Evolutionary conservation across 768 basidiomycete genomes (phyloP).

Genomic region (Mycena epipterygia): DNA sequence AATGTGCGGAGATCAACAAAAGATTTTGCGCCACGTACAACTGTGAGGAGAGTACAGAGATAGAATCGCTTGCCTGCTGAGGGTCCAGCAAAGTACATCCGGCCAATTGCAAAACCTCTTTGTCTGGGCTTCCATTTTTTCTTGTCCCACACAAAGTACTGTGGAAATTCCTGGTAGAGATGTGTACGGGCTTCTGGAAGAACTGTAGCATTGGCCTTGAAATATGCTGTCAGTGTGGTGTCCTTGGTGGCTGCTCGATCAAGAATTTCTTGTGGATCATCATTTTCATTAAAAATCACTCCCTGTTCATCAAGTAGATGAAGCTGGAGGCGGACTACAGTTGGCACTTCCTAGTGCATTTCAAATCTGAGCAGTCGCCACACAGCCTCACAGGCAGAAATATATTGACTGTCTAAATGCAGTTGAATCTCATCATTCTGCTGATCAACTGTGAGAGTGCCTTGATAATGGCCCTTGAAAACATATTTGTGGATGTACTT

Average conservation of each 20-base stretch:
- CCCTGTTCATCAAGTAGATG: slow-evolving; percentile 4
- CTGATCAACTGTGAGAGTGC: slow-evolving; percentile 46
- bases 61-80: slow-evolving; percentile 53
- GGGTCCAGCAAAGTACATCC: slow-evolving; percentile 48
- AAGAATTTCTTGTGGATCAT: not conserved
- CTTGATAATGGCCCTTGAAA: no score
- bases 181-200: not conserved
- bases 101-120: slow-evolving; percentile 43
- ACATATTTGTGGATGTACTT: no score
- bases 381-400: not conserved
- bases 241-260: not conserved
- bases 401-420: not conserved
- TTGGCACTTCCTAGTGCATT: slow-evolving; percentile 48
- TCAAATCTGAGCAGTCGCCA: slow-evolving; percentile 38
- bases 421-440: slow-evolving; percentile 27
- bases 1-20: no score
- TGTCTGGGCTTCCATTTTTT: slow-evolving; percentile 17
- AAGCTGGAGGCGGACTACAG: slow-evolving; percentile 35
- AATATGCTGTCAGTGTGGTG: slow-evolving; percentile 18
- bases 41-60: slow-evolving; percentile 53
- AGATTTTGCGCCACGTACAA: slow-evolving; percentile 39
- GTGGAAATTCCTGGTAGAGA: not conserved
- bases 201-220: slow-evolving; percentile 12
- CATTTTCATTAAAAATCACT: not conserved
- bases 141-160: not conserved